Evolutionary conservation across 1,139 yeast genomes (phyloP), one percentile per base, ranked within the genome.

Genomic region (Waltiozyma sp.): DNA sequence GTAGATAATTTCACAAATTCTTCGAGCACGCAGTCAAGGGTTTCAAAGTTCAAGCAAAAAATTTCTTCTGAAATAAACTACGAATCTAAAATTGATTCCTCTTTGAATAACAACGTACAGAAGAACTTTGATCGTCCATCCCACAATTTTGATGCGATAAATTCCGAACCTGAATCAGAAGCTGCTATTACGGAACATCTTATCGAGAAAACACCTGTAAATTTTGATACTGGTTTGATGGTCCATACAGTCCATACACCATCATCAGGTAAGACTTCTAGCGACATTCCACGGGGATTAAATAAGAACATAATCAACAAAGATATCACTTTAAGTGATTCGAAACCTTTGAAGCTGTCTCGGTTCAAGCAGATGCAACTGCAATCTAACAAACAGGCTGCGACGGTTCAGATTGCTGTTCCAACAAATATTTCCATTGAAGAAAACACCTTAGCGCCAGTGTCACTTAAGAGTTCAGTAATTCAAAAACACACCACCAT

Each of bases 311-410:
- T 19, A 33, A n/a, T 16, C 4, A 31, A 14, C 18, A 31, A n/a
- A 19, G 23, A 36, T 10, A 10, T 36, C 18, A 13, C 19, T 15
- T 8, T 15, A 14, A 36, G 18, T 14, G 38, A 36, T 21, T 19
- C 16, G 11, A 7, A 36, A n/a, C 38, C 38, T 19, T 36, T 36
- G 26, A 41, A 19, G n/a, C 18, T 41, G 6, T 41, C 42, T 1
- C 37, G 38, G 37, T 41, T 41, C 21, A 41, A 41, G 19, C 42
- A 41, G 24, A 33, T 4, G 6, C 41, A 16, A 5, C 8, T 28
- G 6, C 19, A 19, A 28, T 18, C 28, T 6, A 28, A 35, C 14
- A 16, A 14, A 9, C 19, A 33, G 13, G 18, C 19, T 10, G 36
- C 36, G 11, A 33, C 36, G 8, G 36, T 33, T 4, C 15, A 13